These are phyloP conservation scores for Microbotryomycetes sp. DNA, from an alignment of 1,284 basidiomycete genomes.

Conservation along the genomic window DNA sequence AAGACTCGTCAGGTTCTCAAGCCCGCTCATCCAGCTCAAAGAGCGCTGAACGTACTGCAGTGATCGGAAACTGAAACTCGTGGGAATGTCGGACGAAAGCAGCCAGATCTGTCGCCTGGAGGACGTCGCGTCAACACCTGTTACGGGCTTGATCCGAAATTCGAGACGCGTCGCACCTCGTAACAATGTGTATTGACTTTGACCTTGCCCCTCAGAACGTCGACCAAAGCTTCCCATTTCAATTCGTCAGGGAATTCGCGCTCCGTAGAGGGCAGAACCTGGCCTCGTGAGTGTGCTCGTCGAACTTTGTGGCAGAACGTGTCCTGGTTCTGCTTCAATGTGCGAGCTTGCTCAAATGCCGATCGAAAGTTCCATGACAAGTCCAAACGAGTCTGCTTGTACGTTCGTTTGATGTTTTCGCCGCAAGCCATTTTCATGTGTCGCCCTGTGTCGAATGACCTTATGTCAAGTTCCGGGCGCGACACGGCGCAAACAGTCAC, in stretches of 20 bases:
- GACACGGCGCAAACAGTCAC: too few relatives aligned
- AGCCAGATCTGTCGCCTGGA: constrained; percentile 60
- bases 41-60: constrained; percentile 20
- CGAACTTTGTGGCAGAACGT: constrained; percentile 56
- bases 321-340: constrained; percentile 68
- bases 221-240: constrained; percentile 77
- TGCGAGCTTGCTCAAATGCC: constrained; percentile 63
- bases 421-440: constrained; percentile 21
- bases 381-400: constrained; percentile 50
- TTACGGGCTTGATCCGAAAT: not conserved
- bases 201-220: constrained; percentile 64
- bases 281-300: constrained; percentile 53
- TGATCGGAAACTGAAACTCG: constrained; percentile 63
- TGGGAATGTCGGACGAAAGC: constrained; percentile 55
- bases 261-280: constrained; percentile 49
- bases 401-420: constrained; percentile 47
- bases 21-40: too few relatives aligned
- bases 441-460: not conserved
- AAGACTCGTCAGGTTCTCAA: too few relatives aligned
- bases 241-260: constrained; percentile 64
- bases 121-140: not conserved
- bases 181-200: constrained; percentile 75
- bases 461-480: too few relatives aligned
- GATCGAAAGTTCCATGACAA: constrained; percentile 52
- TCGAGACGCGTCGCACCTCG: constrained; percentile 43